These are phyloP conservation scores for Pleodorina starrii DNA, from an alignment of 139 green algal genomes.

Conservation along the genomic window DNA sequence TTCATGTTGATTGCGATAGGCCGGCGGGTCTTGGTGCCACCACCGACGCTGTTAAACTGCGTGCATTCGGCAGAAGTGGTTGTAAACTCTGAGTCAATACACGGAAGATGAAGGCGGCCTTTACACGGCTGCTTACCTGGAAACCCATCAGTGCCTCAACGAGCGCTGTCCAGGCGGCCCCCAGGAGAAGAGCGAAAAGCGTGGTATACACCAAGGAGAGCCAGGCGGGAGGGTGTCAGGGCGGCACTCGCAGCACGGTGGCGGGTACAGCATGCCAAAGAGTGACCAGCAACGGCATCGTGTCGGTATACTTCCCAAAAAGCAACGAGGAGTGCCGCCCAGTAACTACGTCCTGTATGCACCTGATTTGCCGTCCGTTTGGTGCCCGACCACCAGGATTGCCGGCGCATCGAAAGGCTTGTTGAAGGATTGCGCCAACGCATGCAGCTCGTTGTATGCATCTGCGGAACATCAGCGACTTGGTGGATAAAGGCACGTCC, in stretches of 20 bases:
- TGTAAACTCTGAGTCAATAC: background rate
- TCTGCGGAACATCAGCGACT: too few species aligned
- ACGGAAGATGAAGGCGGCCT: background rate
- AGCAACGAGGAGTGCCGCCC: too few species aligned
- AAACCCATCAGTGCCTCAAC: constrained; percentile 98
- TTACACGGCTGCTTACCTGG: constrained; percentile 29
- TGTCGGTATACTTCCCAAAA: too few species aligned
- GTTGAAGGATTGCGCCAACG: constrained; percentile 92
- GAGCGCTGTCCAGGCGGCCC: constrained; percentile 76
- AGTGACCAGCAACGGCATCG: too few species aligned
- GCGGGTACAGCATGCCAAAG: too few species aligned
- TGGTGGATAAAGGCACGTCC: too few species aligned
- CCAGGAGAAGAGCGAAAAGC: too few species aligned
- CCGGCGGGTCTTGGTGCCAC: constrained; percentile 95
- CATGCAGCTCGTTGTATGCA: constrained; percentile 94
- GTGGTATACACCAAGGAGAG: too few species aligned
- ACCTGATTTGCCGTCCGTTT: constrained; percentile 97
- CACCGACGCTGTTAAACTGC: constrained; percentile 97
- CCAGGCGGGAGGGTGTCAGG: background rate
- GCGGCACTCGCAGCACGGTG: too few species aligned
- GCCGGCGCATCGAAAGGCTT: constrained; percentile 97
- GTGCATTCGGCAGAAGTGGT: background rate
- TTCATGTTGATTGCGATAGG: constrained; percentile 98
- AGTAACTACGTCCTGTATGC: too few species aligned
- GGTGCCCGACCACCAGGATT: constrained; percentile 95